Evolutionary conservation across 192 early-diverging fungal genomes (phyloP).

Genomic region (Backusella sp.): DNA sequence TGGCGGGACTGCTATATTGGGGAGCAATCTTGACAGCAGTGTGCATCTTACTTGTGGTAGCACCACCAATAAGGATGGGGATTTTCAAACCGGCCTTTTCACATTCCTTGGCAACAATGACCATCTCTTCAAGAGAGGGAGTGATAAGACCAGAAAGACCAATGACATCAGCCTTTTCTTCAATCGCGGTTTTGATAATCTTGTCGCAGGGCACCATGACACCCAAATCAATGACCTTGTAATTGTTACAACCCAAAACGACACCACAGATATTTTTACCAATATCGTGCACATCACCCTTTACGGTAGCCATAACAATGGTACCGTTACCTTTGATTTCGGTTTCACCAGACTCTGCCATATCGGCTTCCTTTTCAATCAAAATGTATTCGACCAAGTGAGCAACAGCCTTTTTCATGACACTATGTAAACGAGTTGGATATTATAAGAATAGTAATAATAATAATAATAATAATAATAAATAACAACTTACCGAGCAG

Average conservation of each 20-base stretch:
- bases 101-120: slow-evolving; percentile 92
- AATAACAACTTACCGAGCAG: slow-evolving; percentile 59
- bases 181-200: slow-evolving; percentile 85
- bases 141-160: slow-evolving; percentile 95
- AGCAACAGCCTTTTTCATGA: slow-evolving; percentile 98
- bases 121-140: slow-evolving; percentile 96
- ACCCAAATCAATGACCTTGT: slow-evolving; percentile 90
- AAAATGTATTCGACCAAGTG: slow-evolving; percentile 95
- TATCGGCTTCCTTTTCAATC: slow-evolving; percentile 77
- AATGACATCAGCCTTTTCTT: slow-evolving; percentile 89
- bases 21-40: slow-evolving; percentile 97
- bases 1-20: slow-evolving; percentile 74
- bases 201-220: slow-evolving; percentile 95
- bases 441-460: background rate
- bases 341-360: slow-evolving; percentile 48
- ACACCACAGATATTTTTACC: slow-evolving; percentile 98
- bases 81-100: slow-evolving; percentile 84
- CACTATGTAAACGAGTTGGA: slow-evolving; percentile 41
- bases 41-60: slow-evolving; percentile 95
- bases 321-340: slow-evolving; percentile 75
- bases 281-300: slow-evolving; percentile 98
- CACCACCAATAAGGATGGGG: slow-evolving; percentile 92
- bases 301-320: slow-evolving; percentile 92
- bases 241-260: slow-evolving; percentile 97
- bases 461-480: background rate